These are phyloP conservation scores for Aureobasidium leucospermi DNA, from an alignment of 2,329 filamentous ascomycete genomes.

Conservation along the genomic window DNA sequence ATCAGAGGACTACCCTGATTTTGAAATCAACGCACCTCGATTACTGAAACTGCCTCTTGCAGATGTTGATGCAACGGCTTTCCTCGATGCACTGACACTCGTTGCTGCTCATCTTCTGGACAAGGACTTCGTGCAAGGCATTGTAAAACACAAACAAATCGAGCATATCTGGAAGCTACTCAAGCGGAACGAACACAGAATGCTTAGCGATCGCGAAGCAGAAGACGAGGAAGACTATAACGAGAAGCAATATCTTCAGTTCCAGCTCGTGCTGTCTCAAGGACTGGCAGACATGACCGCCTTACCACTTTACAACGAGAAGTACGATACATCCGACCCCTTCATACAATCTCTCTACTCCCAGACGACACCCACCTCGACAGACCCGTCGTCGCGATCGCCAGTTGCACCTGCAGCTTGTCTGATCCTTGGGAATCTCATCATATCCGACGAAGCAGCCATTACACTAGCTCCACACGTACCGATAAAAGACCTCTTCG, in stretches of 20 bases:
- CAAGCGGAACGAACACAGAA: conserved; percentile 7
- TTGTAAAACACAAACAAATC: conserved; percentile 4
- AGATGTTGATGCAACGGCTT: conserved; percentile 14
- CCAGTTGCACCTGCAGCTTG: conserved; percentile 12
- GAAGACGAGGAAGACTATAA: conserved; percentile 4
- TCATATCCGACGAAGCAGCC: conserved; percentile 7
- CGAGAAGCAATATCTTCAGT: conserved; percentile 12
- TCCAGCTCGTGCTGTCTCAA: conserved; percentile 6
- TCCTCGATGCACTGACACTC: conserved; percentile 14
- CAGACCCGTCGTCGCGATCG: conserved; percentile 1
- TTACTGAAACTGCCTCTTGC: conserved; percentile 11
- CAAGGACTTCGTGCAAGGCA: conserved; percentile 9
- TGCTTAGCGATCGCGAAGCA: neutral
- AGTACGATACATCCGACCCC: neutral
- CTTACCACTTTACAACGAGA: conserved; percentile 5
- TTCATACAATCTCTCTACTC: conserved; percentile 13
- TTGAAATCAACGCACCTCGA: neutral
- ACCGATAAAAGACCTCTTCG: conserved; percentile 10
- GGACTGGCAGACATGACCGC: conserved; percentile 11
- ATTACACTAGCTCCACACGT: conserved; percentile 10
- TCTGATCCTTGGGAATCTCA: conserved; percentile 16
- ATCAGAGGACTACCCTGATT: neutral
- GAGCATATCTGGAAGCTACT: conserved; percentile 14
- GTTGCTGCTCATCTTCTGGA: conserved; percentile 12
- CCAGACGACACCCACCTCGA: neutral